phyloP scores from a whole-genome alignment of 2,329 filamentous ascomycete genomes.

The Ciborinia camelliae region DNA sequence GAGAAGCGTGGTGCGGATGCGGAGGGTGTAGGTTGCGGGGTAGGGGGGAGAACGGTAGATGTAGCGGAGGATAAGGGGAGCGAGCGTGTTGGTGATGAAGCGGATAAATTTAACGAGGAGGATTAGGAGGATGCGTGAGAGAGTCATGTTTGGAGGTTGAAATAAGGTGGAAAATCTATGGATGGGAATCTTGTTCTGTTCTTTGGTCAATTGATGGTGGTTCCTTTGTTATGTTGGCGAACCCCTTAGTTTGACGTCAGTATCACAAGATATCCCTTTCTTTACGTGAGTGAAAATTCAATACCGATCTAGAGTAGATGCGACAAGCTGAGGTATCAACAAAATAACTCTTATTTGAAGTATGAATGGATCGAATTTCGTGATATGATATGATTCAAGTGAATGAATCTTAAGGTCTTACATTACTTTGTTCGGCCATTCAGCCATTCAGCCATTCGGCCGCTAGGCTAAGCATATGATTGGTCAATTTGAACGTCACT shows the following conservation, averaged over 20 bases:
- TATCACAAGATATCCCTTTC: background rate
- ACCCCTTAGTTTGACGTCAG: background rate
- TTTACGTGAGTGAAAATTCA: background rate
- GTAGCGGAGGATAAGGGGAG: slow-evolving; percentile 8
- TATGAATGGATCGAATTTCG: background rate
- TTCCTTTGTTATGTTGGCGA: background rate
- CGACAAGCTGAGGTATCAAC: background rate
- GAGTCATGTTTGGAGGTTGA: slow-evolving; percentile 2
- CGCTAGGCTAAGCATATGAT: background rate
- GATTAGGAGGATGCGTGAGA: slow-evolving; percentile 12
- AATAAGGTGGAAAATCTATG: background rate
- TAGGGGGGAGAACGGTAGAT: background rate
- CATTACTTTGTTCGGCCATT: background rate
- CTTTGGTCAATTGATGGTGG: background rate
- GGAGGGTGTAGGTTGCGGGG: background rate
- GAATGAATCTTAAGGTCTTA: background rate
- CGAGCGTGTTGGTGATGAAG: slow-evolving; percentile 7
- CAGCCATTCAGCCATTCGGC: background rate
- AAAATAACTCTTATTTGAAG: background rate
- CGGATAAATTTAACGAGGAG: slow-evolving; percentile 12
- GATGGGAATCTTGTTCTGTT: background rate
- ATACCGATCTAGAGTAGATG: background rate
- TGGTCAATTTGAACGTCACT: background rate
- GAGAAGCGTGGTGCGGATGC: background rate
- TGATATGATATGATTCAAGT: background rate